Conservation (phyloP, 139 green algal genomes). For the Nannochloris sp. region DNA sequence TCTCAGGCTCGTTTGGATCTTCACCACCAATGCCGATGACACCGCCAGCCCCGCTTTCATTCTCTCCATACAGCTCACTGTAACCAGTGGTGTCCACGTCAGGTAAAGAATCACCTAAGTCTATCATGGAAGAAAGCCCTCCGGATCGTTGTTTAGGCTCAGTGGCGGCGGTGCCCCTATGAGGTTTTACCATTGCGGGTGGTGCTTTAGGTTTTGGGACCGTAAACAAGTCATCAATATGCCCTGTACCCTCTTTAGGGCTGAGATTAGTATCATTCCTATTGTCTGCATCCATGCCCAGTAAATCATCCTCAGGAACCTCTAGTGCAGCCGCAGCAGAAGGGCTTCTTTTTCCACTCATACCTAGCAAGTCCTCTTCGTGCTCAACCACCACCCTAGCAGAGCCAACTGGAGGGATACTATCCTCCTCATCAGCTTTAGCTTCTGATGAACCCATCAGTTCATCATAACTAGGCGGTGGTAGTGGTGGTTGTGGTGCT, state of each 20-base stretch:
- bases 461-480: neutral
- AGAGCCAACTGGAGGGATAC: too few species aligned
- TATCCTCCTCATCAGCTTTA: too few species aligned
- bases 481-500: neutral
- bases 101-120: conserved; percentile 20
- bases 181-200: neutral
- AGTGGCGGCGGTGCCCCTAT: neutral
- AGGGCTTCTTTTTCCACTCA: neutral
- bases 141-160: neutral
- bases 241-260: neutral
- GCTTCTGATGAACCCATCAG: neutral
- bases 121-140: conserved; percentile 26
- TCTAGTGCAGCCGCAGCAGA: neutral
- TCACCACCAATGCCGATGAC: too few species aligned
- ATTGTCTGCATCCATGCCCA: neutral
- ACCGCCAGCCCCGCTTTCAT: neutral
- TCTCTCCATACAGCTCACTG: conserved; percentile 15
- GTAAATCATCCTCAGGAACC: neutral
- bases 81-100: conserved; percentile 15
- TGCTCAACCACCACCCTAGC: neutral
- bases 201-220: neutral
- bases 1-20: conserved; percentile 28
- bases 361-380: conserved; percentile 14
- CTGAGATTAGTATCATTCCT: neutral
- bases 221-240: conserved; percentile 38